Evolutionary conservation across 257 asterid genomes (phyloP), one percentile per base, ranked within the genome.

Genomic region (Forsythia suspensa): DNA sequence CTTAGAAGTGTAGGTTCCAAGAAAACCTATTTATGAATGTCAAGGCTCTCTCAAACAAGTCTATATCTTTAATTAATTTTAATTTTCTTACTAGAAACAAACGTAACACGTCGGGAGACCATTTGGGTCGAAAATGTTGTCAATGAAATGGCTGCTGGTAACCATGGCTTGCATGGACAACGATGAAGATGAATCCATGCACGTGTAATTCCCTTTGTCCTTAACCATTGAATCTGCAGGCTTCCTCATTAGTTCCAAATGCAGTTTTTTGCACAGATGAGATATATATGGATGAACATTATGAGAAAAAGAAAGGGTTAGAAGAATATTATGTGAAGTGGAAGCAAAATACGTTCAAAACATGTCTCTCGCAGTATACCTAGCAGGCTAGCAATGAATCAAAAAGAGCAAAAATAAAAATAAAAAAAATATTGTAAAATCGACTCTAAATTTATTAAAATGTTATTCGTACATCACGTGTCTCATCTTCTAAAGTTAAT

Each of bases 291-390:
- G 92, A 74, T 43, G 59, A 55, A 59, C 11, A 80, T 85, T 73
- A 81, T 86, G 73, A 85, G 89, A 85, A 83, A 82, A 82, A 83
- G 81, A 77, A 48, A 37, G 77, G 69, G 74, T 46, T 38, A 29
- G 48, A 59, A 81, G 66, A 92, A 24, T 24, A 90, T 94, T 86
- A 89, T 94, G 97, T 94, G 97, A 94, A 94, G 96, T 90, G 96
- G 94, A 94, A 94, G 98, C 96, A 92, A 93, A 87, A 85, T 84
- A 78, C 85, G 91, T 86, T 84, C 84, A 83, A 24, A 24, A 24
- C 24, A 24, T 24, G 24, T 24, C 24, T 24, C 24, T 24, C 24
- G 24, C 24, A 24, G 24, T 24, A 24, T 24, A 24, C 24, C 24
- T 24, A 24, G 24, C 24, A 24, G 24, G 24, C 24, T 24, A 24